Evolutionary conservation across 1,284 basidiomycete genomes (phyloP).

Genomic region (Quambalaria eucalypti): DNA sequence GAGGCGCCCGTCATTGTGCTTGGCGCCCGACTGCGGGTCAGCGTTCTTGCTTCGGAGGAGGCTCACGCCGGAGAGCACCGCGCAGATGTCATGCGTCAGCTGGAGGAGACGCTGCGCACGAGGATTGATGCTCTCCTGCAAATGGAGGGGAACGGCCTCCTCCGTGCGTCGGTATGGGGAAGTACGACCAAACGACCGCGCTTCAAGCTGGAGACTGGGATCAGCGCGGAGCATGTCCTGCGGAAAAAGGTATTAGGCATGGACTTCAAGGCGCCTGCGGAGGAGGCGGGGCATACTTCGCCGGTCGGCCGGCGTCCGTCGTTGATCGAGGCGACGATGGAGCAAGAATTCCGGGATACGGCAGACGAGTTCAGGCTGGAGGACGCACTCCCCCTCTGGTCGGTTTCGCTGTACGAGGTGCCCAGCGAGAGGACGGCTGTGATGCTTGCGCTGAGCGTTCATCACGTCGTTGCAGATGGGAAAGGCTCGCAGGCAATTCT

Average conservation of each 20-base stretch:
- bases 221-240: not conserved
- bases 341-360: not conserved
- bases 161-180: not conserved
- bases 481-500: not conserved
- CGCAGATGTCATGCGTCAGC: too few relatives aligned
- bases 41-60: too few relatives aligned
- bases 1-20: not conserved
- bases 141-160: not conserved
- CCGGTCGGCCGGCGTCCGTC: too few relatives aligned
- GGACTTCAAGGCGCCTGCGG: too few relatives aligned
- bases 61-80: too few relatives aligned
- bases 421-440: not conserved
- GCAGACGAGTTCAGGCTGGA: not conserved
- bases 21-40: not conserved
- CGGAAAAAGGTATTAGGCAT: not conserved
- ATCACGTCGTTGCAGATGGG: not conserved
- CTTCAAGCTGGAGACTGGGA: not conserved
- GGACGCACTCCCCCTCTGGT: not conserved
- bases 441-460: not conserved
- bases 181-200: not conserved
- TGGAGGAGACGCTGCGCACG: not conserved
- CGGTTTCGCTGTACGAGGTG: not conserved
- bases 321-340: too few relatives aligned
- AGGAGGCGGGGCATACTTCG: not conserved
- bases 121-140: not conserved